Conservation (phyloP, 305 asterid species). For the Euphrasia arctica region DNA sequence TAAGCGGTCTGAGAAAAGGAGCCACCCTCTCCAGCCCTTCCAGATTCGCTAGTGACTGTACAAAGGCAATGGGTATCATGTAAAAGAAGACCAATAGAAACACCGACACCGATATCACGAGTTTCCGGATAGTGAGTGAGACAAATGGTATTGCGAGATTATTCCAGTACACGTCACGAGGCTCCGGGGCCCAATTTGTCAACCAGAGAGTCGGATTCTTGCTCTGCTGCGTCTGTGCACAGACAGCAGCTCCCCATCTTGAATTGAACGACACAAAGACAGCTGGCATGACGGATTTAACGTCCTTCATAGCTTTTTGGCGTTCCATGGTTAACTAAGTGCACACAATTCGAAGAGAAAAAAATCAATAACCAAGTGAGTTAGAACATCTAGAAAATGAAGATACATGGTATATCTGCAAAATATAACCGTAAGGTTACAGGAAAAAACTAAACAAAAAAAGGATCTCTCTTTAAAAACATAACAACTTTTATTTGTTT, state of each 20-base stretch:
- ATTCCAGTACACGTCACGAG: conserved; percentile 91
- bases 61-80: conserved; percentile 95
- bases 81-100: conserved; percentile 92
- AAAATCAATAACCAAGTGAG: conserved; percentile 13
- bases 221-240: conserved; percentile 97
- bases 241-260: conserved; percentile 94
- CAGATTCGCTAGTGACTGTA: conserved; percentile 93
- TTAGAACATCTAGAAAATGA: conserved; percentile 1
- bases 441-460: no score
- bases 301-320: conserved; percentile 58
- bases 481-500: no score
- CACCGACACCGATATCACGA: conserved; percentile 51
- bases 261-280: conserved; percentile 90
- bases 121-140: conserved; percentile 70
- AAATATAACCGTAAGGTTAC: background rate
- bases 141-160: conserved; percentile 82
- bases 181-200: conserved; percentile 95
- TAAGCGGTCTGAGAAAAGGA: conserved; percentile 79
- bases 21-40: conserved; percentile 89
- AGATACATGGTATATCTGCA: background rate
- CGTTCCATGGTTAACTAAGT: conserved; percentile 70
- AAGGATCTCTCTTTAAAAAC: background rate
- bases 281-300: conserved; percentile 58
- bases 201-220: conserved; percentile 82
- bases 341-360: background rate